Conservation (phyloP, 2,329 filamentous ascomycete genomes). For the Aspergillus sp. region DNA sequence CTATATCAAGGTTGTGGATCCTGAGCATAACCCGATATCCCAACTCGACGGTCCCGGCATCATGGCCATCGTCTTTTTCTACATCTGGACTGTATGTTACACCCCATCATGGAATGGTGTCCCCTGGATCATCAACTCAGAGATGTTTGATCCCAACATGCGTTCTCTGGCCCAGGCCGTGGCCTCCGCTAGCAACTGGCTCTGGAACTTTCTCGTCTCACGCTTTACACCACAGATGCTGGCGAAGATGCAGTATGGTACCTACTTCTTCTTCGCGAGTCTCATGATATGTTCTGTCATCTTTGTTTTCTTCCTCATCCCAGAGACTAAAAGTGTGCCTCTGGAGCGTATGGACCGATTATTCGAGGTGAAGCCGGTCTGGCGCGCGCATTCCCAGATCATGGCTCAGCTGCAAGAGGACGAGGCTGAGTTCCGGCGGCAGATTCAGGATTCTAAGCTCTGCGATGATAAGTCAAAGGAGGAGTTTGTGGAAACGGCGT, state of each 20-base stretch:
- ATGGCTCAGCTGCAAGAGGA: slow-evolving; percentile 28
- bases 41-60: slow-evolving; percentile 24
- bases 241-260: slow-evolving; percentile 46
- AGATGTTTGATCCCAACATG: slow-evolving; percentile 67
- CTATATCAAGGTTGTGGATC: slow-evolving; percentile 27
- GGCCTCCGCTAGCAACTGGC: slow-evolving; percentile 39
- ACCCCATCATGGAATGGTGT: slow-evolving; percentile 65
- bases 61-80: slow-evolving; percentile 56
- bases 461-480: slow-evolving; percentile 3
- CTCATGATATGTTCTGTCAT: slow-evolving; percentile 51
- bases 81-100: slow-evolving; percentile 66
- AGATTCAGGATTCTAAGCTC: slow-evolving; percentile 16
- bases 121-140: slow-evolving; percentile 64
- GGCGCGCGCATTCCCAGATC: slow-evolving; percentile 27
- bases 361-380: slow-evolving; percentile 40
- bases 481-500: slow-evolving; percentile 38
- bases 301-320: slow-evolving; percentile 56
- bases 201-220: slow-evolving; percentile 31
- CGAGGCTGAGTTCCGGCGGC: slow-evolving; percentile 27
- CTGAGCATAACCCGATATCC: slow-evolving; percentile 17
- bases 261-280: slow-evolving; percentile 61
- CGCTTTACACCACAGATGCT: slow-evolving; percentile 36
- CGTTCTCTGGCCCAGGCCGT: slow-evolving; percentile 63
- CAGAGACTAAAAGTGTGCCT: slow-evolving; percentile 59
- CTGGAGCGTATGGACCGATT: slow-evolving; percentile 58